Conservation (phyloP, 495 filamentous ascomycete species). For the Hypomontagnella monticulosa region DNA sequence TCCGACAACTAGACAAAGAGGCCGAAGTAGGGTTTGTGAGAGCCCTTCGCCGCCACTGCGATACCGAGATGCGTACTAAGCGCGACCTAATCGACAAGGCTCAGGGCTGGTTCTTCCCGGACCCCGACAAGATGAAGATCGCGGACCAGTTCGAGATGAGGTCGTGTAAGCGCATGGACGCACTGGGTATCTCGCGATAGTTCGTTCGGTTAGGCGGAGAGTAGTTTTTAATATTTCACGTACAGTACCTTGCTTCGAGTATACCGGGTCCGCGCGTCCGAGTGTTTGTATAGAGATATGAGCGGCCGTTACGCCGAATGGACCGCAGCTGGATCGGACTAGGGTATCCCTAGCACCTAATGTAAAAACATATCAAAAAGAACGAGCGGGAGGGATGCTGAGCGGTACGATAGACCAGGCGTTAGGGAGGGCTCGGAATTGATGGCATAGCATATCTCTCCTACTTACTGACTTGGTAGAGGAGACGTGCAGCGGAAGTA, state of each 20-base stretch:
- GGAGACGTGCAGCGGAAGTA: neutral
- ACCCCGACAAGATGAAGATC: conserved; percentile 75
- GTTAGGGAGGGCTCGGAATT: conserved; percentile 5
- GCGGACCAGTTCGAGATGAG: conserved; percentile 53
- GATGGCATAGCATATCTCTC: conserved; percentile 5
- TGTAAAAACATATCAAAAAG: neutral
- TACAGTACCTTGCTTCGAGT: neutral
- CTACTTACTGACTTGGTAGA: neutral
- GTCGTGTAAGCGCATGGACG: conserved; percentile 51
- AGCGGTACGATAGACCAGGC: conserved; percentile 3
- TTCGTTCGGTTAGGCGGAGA: neutral
- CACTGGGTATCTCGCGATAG: conserved; percentile 42
- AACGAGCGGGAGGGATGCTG: neutral
- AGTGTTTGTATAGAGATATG: neutral
- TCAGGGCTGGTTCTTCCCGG: conserved; percentile 87
- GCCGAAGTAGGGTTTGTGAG: conserved; percentile 79
- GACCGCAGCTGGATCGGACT: neutral
- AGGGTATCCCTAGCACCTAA: neutral
- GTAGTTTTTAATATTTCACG: neutral
- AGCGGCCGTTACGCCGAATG: neutral
- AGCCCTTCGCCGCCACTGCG: conserved; percentile 73
- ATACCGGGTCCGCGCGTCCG: neutral
- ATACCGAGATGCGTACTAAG: conserved; percentile 70
- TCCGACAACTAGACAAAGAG: conserved; percentile 75
- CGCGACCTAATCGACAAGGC: conserved; percentile 78